Conservation (phyloP, 192 early-diverging fungal species). For the Oehlia diaphana region DNA sequence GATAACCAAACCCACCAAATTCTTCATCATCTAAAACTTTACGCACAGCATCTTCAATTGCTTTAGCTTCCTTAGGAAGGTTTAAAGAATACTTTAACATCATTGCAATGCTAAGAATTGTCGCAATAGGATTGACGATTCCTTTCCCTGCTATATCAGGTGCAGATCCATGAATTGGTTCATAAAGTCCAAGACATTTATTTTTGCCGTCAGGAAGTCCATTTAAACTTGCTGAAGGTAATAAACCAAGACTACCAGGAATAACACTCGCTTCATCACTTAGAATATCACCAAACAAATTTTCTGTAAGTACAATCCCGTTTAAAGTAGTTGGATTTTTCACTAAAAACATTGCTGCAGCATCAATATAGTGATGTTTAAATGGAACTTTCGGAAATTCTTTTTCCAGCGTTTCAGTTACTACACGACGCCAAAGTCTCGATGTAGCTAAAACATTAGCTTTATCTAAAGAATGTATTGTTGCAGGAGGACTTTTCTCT, state of each 20-base stretch:
- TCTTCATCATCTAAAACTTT: constrained; percentile 85
- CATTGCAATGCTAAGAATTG: constrained; percentile 94
- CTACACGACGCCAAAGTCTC: constrained; percentile 93
- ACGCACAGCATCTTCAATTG: constrained; percentile 89
- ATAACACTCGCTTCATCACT: constrained; percentile 96
- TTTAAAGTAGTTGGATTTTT: constrained; percentile 88
- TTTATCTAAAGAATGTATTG: constrained; percentile 98
- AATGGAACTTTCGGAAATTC: constrained; percentile 90
- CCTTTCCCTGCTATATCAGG: constrained; percentile 98
- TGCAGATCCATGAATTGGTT: constrained; percentile 99
- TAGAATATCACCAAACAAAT: constrained; percentile 99
- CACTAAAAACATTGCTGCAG: constrained; percentile 96
- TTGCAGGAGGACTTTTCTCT: constrained; percentile 72
- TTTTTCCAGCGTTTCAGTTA: constrained; percentile 82
- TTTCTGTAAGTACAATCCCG: constrained; percentile 96
- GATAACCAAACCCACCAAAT: constrained; percentile 66
- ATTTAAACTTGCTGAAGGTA: constrained; percentile 89
- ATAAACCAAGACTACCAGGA: constrained; percentile 88
- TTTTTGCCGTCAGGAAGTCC: constrained; percentile 76
- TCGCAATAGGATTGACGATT: constrained; percentile 96
- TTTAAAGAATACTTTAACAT: constrained; percentile 94
- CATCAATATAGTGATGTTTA: constrained; percentile 94
- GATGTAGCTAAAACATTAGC: constrained; percentile 98
- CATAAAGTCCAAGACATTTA: constrained; percentile 86
- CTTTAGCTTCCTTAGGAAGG: constrained; percentile 86